These are phyloP conservation scores for Tetrapisispora taiwanensis DNA, from an alignment of 805 yeast genomes.

Conservation along the genomic window DNA sequence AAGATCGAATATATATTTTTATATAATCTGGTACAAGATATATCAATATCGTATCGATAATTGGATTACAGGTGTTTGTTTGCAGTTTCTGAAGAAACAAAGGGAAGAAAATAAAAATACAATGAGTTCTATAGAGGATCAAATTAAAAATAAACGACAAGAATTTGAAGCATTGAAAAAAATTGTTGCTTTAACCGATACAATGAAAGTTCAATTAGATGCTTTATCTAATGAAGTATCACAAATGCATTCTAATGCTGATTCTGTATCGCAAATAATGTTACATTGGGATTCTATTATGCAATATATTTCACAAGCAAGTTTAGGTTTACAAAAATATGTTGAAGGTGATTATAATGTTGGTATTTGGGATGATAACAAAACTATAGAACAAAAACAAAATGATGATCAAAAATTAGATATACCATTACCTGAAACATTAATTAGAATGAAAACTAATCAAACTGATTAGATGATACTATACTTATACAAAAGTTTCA, in stretches of 20 bases:
- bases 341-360: conserved; percentile 25
- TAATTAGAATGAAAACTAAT: conserved; percentile 48
- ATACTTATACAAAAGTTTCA: no score
- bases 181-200: conserved; percentile 20
- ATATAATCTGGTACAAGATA: no score
- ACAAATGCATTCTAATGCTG: conserved; percentile 21
- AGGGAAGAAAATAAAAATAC: background rate
- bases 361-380: conserved; percentile 25
- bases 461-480: conserved; percentile 5
- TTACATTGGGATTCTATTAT: conserved; percentile 25
- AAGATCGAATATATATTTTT: no score
- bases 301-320: conserved; percentile 26
- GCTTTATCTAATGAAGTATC: conserved; percentile 18
- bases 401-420: conserved; percentile 5
- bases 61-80: no score
- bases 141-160: conserved; percentile 12
- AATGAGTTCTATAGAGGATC: conserved; percentile 6
- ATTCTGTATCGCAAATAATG: conserved; percentile 19
- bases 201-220: conserved; percentile 21
- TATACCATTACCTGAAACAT: conserved; percentile 52
- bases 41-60: no score
- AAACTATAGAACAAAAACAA: conserved; percentile 23
- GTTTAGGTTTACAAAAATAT: conserved; percentile 24
- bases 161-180: conserved; percentile 22
- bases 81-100: no score